These are phyloP conservation scores for Cryptococcus sp. DNA, from an alignment of 1,284 basidiomycete genomes.

Conservation along the genomic window DNA sequence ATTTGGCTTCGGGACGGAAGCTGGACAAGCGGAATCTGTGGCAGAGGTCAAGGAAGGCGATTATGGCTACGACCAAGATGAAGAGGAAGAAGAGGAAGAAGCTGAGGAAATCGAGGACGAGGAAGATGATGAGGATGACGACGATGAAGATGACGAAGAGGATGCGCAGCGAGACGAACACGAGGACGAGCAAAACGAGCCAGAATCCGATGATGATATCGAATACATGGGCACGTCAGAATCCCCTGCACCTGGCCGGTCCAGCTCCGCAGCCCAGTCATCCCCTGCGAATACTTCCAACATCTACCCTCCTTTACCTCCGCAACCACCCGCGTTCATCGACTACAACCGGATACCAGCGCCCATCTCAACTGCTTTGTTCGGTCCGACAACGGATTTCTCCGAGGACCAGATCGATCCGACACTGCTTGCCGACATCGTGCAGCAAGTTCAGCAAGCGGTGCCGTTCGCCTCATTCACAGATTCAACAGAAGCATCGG, in stretches of 20 bases:
- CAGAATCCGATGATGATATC: slow-evolving; percentile 12
- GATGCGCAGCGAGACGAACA: slow-evolving; percentile 15
- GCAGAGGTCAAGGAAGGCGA: no score
- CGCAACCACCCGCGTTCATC: neutral
- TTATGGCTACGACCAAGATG: slow-evolving; percentile 13
- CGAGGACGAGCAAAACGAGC: slow-evolving; percentile 11
- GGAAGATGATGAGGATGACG: slow-evolving; percentile 18
- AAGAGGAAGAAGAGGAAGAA: slow-evolving; percentile 13
- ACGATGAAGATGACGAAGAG: slow-evolving; percentile 12
- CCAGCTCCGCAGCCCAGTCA: neutral
- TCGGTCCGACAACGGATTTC: neutral
- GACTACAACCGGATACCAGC: neutral
- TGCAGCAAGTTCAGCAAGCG: slow-evolving; percentile 15
- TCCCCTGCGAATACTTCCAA: slow-evolving; percentile 1
- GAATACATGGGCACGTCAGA: slow-evolving; percentile 15
- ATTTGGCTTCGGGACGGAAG: no score
- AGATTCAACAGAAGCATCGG: slow-evolving; percentile 6
- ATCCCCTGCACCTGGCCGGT: slow-evolving; percentile 7
- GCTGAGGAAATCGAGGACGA: slow-evolving; percentile 12
- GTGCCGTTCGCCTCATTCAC: neutral
- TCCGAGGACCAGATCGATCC: slow-evolving; percentile 15
- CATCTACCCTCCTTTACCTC: slow-evolving; percentile 12
- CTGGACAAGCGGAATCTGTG: no score
- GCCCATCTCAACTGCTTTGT: neutral
- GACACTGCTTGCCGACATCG: slow-evolving; percentile 14